These are phyloP conservation scores for Hammondia hammondi DNA, from an alignment of 169 alveolate genomes.

Conservation along the genomic window DNA sequence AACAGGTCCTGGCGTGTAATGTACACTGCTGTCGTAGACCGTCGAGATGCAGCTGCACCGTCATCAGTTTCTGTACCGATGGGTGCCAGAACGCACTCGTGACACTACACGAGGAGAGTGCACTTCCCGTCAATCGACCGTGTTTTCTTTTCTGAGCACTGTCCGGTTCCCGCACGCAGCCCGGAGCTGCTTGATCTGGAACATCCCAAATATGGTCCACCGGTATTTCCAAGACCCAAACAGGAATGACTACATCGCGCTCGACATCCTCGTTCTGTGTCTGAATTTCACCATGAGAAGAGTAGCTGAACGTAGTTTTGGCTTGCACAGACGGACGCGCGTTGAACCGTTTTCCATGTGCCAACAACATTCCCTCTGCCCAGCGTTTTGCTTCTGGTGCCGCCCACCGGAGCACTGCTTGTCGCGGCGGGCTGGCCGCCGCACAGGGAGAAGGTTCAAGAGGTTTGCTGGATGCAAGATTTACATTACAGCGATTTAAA, in stretches of 20 bases:
- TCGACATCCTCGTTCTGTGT: background rate
- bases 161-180: background rate
- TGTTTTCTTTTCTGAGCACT: background rate
- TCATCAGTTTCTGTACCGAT: background rate
- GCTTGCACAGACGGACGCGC: background rate
- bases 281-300: background rate
- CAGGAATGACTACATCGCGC: background rate
- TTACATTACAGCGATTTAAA: background rate
- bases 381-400: background rate
- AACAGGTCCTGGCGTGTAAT: background rate
- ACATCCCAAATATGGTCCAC: background rate
- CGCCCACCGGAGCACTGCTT: background rate
- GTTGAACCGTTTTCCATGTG: background rate
- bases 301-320: background rate
- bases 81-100: conserved; percentile 5
- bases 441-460: background rate
- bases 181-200: background rate
- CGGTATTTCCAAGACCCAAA: background rate
- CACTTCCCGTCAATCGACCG: background rate
- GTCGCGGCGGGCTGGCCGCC: background rate
- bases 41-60: background rate
- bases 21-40: background rate
- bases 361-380: background rate
- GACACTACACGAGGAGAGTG: background rate
- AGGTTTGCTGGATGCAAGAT: background rate